These are phyloP conservation scores for Epichloe sylvatica DNA, from an alignment of 2,329 filamentous ascomycete species.

Conservation along the genomic window DNA sequence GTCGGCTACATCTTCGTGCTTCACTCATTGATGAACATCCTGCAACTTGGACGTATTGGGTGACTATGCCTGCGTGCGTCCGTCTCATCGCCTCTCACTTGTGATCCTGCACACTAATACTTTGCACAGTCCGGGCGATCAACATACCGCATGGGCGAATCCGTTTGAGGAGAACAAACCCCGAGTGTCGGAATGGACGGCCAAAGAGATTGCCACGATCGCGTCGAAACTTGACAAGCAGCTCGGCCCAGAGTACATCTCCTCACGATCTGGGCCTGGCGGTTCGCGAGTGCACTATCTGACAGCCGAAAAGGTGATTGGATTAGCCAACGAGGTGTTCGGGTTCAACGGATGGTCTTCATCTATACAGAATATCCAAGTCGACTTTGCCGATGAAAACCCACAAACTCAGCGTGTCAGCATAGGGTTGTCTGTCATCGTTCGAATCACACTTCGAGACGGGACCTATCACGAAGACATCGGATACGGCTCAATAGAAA, in stretches of 20 bases:
- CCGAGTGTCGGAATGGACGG: conserved; percentile 67
- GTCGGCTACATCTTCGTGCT: neutral
- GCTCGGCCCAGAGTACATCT: conserved; percentile 91
- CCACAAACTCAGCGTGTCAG: conserved; percentile 64
- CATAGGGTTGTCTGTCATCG: conserved; percentile 76
- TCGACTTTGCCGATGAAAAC: conserved; percentile 89
- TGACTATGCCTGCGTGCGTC: conserved; percentile 31
- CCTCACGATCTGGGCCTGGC: conserved; percentile 65
- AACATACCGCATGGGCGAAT: conserved; percentile 48
- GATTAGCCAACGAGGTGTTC: conserved; percentile 87
- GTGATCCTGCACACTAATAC: conserved; percentile 8
- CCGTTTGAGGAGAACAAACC: conserved; percentile 64
- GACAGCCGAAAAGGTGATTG: conserved; percentile 91
- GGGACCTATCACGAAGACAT: conserved; percentile 97
- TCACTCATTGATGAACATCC: neutral
- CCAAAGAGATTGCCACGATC: conserved; percentile 78
- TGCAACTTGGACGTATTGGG: conserved; percentile 1
- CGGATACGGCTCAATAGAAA: conserved; percentile 92
- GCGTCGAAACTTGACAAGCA: conserved; percentile 82
- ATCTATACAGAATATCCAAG: conserved; percentile 84
- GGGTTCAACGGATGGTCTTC: conserved; percentile 98
- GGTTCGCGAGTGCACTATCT: conserved; percentile 86
- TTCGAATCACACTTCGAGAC: conserved; percentile 79
- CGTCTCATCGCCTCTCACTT: conserved; percentile 4
- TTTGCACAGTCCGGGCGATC: conserved; percentile 48